Percentiles rank a stretch among this genome's conserved stretches.
Conservation (phyloP, 768 basidiomycete species). For the Naganishia vaughanmartiniae region DNA sequence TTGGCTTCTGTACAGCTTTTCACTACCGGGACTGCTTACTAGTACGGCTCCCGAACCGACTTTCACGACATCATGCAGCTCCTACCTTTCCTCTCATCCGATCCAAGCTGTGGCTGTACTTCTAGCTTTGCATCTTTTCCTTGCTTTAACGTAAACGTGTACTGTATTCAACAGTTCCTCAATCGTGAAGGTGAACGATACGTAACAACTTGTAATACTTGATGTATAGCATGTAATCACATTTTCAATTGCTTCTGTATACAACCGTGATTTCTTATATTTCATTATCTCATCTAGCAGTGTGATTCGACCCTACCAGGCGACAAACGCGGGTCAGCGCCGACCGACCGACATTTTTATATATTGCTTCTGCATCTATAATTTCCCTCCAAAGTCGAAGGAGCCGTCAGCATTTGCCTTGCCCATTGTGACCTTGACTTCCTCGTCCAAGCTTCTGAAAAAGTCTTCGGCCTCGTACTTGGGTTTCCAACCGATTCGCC, state of each 20-base stretch:
- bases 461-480: slow-evolving; percentile 37
- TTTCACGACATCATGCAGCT: no score
- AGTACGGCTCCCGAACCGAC: not conserved
- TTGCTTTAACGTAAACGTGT: no score
- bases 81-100: no score
- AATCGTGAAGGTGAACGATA: no score
- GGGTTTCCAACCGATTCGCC: slow-evolving; percentile 50
- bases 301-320: not conserved
- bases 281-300: not conserved
- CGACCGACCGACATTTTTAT: not conserved
- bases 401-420: slow-evolving; percentile 20
- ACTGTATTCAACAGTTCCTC: no score
- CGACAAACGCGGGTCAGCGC: not conserved
- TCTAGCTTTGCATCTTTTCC: no score
- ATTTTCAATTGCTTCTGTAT: not conserved
- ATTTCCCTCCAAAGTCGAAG: slow-evolving; percentile 26
- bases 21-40: not conserved
- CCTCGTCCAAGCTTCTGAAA: slow-evolving; percentile 27
- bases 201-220: not conserved
- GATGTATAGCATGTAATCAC: not conserved
- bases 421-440: slow-evolving; percentile 24
- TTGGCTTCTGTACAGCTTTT: not conserved
- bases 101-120: no score
- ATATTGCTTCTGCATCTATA: not conserved
- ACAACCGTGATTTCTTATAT: not conserved